phyloP scores from a whole-genome alignment of 495 filamentous ascomycete genomes.

The Penicilliopsis zonata region DNA sequence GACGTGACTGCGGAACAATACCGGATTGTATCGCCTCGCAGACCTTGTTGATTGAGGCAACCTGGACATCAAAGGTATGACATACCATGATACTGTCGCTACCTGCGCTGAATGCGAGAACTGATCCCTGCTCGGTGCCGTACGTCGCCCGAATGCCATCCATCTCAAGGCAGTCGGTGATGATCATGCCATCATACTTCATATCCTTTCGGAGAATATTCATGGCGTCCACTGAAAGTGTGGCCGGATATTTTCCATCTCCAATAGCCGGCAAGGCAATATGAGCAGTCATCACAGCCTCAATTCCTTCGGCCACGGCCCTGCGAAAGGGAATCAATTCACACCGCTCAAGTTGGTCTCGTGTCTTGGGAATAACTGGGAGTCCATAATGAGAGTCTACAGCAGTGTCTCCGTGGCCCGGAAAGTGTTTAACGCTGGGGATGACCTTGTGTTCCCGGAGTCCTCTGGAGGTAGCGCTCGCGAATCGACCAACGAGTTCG shows the following conservation, averaged over 20 bases:
- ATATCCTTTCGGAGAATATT: slow-evolving; percentile 28
- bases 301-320: slow-evolving; percentile 27
- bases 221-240: slow-evolving; percentile 22
- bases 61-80: slow-evolving; percentile 35
- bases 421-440: slow-evolving; percentile 32
- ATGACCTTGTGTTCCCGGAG: slow-evolving; percentile 25
- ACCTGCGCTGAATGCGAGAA: slow-evolving; percentile 35
- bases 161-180: slow-evolving; percentile 33
- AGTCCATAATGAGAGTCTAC: slow-evolving; percentile 32
- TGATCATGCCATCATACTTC: slow-evolving; percentile 27
- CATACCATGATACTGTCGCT: slow-evolving; percentile 40
- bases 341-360: slow-evolving; percentile 25
- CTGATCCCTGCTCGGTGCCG: slow-evolving; percentile 33
- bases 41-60: slow-evolving; percentile 28
- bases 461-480: slow-evolving; percentile 22
- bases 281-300: slow-evolving; percentile 33
- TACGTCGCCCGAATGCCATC: slow-evolving; percentile 34
- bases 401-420: slow-evolving; percentile 31
- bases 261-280: slow-evolving; percentile 27
- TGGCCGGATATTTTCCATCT: slow-evolving; percentile 21
- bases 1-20: slow-evolving; percentile 12
- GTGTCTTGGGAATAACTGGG: slow-evolving; percentile 23
- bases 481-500: slow-evolving; percentile 25
- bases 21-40: slow-evolving; percentile 28
- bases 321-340: slow-evolving; percentile 31